Evolutionary conservation across 306 rosid genomes (phyloP).

Genomic region (Ochetophila trinervis): DNA sequence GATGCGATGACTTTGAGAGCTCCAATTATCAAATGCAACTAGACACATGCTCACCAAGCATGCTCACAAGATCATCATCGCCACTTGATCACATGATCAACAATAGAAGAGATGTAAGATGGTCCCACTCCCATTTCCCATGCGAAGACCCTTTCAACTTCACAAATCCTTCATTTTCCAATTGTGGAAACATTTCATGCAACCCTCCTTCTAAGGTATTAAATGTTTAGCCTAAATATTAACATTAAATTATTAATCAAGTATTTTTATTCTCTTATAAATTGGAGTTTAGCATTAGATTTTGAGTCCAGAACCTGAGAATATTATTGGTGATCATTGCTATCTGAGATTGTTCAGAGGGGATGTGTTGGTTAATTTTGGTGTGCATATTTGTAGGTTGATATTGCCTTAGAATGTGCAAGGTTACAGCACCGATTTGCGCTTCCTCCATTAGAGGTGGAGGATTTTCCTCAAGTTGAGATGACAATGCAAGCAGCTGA

Average conservation of each 20-base stretch:
- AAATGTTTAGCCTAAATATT: no score
- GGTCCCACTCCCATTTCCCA: constrained; percentile 46
- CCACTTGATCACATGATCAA: constrained; percentile 22
- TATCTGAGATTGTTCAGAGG: no score
- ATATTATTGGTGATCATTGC: no score
- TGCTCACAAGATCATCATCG: constrained; percentile 20
- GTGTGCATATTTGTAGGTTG: constrained; percentile 53
- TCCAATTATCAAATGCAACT: constrained; percentile 44
- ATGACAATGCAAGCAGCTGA: not conserved
- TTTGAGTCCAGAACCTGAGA: no score
- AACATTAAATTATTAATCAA: no score
- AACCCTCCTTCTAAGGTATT: constrained; percentile 84
- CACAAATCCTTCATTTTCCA: constrained; percentile 36
- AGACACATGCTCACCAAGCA: constrained; percentile 26
- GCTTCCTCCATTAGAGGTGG: constrained; percentile 76
- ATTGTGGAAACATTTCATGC: constrained; percentile 48
- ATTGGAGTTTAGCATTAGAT: no score
- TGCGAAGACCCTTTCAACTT: constrained; percentile 40
- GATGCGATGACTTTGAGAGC: constrained; percentile 63
- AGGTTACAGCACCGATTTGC: constrained; percentile 75
- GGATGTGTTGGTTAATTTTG: no score
- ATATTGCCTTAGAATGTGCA: constrained; percentile 86
- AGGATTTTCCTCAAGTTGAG: constrained; percentile 59
- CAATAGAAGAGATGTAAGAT: constrained; percentile 39
- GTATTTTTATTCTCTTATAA: no score